Conservation (phyloP, 1,139 yeast species). For the Meyerozyma sp. region DNA sequence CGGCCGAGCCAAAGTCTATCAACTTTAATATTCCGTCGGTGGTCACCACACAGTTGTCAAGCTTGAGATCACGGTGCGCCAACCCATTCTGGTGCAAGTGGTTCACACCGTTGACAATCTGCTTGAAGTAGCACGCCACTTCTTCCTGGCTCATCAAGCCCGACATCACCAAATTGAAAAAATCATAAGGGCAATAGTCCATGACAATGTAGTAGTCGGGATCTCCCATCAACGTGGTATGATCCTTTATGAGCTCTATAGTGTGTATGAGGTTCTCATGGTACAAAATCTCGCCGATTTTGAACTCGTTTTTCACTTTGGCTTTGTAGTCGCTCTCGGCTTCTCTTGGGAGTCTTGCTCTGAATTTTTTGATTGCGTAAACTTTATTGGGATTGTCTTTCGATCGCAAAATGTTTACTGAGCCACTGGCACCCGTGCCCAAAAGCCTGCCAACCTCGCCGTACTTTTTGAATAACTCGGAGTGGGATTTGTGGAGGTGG, state of each 20-base stretch:
- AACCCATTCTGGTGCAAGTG: slow-evolving; percentile 64
- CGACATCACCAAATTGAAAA: slow-evolving; percentile 72
- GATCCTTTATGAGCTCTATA: slow-evolving; percentile 54
- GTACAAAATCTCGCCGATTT: slow-evolving; percentile 54
- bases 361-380: slow-evolving; percentile 67
- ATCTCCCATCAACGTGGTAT: slow-evolving; percentile 18
- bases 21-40: slow-evolving; percentile 57
- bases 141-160: slow-evolving; percentile 58
- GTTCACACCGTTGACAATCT: slow-evolving; percentile 54
- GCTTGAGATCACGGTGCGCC: slow-evolving; percentile 72
- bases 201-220: slow-evolving; percentile 56
- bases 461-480: slow-evolving; percentile 36
- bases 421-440: slow-evolving; percentile 79
- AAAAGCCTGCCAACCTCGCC: slow-evolving; percentile 52
- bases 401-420: slow-evolving; percentile 55
- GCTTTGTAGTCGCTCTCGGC: slow-evolving; percentile 49
- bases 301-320: slow-evolving; percentile 64
- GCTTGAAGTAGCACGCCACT: slow-evolving; percentile 63
- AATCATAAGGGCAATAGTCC: slow-evolving; percentile 74
- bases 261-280: slow-evolving; percentile 66
- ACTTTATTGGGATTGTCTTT: slow-evolving; percentile 40
- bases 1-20: slow-evolving; percentile 77
- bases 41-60: slow-evolving; percentile 73
- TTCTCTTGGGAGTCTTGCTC: slow-evolving; percentile 49
- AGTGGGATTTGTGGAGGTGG: slow-evolving; percentile 2